Evolutionary conservation across 768 basidiomycete genomes (phyloP).

Genomic region (Rhizopogon roseolus): DNA sequence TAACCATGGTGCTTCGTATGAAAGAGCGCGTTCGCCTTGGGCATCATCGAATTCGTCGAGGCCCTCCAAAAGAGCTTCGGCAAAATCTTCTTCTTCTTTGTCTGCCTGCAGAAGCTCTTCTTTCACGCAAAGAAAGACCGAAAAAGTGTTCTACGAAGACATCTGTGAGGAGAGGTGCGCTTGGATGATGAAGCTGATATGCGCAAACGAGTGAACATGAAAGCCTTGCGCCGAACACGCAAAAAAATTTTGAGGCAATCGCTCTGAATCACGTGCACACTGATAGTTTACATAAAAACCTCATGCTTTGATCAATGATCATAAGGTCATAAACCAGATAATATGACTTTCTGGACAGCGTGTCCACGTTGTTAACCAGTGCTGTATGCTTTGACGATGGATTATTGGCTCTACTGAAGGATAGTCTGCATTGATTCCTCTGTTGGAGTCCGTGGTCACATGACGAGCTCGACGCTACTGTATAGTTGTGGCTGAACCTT

Average conservation of each 20-base stretch:
- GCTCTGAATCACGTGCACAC: not conserved
- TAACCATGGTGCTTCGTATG: slow-evolving; percentile 7
- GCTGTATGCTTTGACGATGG: not conserved
- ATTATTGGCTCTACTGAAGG: slow-evolving; percentile 42
- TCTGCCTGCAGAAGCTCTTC: not conserved
- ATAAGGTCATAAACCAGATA: too few species aligned
- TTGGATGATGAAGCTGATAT: slow-evolving; percentile 6
- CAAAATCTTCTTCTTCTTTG: slow-evolving; percentile 10
- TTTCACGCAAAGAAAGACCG: slow-evolving; percentile 8
- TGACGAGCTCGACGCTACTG: too few species aligned
- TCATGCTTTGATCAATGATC: too few species aligned
- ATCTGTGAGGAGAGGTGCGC: slow-evolving; percentile 1
- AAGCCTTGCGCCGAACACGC: not conserved
- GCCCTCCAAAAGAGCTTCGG: slow-evolving; percentile 12
- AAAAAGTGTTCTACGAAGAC: slow-evolving; percentile 15
- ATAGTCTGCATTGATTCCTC: slow-evolving; percentile 49
- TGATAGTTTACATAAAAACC: too few species aligned
- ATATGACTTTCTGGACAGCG: too few species aligned
- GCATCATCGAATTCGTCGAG: slow-evolving; percentile 7
- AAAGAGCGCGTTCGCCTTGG: slow-evolving; percentile 6
- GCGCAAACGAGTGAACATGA: slow-evolving; percentile 20
- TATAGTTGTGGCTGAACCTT: too few species aligned
- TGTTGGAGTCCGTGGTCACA: too few species aligned
- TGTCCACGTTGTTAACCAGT: not conserved
- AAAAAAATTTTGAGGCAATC: slow-evolving; percentile 13